Percentiles rank a stretch among this genome's conserved stretches.
These are phyloP conservation scores for Moricandia moricandioides DNA, from an alignment of 345 rosid genomes.

Conservation along the genomic window DNA sequence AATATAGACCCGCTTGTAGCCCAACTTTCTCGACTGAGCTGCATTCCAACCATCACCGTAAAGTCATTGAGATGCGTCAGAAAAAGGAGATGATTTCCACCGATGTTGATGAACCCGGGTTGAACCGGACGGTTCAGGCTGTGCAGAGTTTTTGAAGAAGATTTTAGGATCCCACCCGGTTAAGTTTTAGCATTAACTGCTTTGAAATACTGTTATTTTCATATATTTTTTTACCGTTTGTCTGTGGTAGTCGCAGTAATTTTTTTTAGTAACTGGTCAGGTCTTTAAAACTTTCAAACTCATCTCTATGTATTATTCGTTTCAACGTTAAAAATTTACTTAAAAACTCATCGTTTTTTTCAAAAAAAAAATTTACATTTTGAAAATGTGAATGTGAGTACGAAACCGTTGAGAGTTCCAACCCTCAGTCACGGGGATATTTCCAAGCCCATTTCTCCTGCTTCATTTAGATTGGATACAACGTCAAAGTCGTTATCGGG, in stretches of 20 bases:
- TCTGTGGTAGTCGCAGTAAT: background rate
- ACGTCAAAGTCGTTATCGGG: background rate
- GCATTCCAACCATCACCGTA: constrained; percentile 43
- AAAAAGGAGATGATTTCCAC: constrained; percentile 22
- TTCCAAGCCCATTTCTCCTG: background rate
- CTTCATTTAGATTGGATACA: background rate
- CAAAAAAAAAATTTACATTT: background rate
- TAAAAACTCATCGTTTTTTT: background rate
- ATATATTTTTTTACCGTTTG: background rate
- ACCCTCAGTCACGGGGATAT: background rate
- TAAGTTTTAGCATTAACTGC: background rate
- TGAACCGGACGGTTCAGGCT: constrained; percentile 10
- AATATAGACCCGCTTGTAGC: constrained; percentile 48
- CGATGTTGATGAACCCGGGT: constrained; percentile 21
- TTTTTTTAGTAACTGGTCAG: background rate
- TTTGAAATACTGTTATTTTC: background rate
- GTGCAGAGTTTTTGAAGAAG: constrained; percentile 54
- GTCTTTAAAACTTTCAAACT: background rate
- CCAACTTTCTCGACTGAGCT: constrained; percentile 39
- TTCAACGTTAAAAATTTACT: background rate
- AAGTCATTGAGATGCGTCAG: constrained; percentile 30
- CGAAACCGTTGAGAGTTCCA: background rate
- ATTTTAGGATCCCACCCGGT: constrained; percentile 28
- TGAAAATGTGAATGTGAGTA: background rate
- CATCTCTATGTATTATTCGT: background rate